Base-by-base conservation (phyloP, 176 grass and related monocot species). In the Eragrostis nindensis region DNA sequence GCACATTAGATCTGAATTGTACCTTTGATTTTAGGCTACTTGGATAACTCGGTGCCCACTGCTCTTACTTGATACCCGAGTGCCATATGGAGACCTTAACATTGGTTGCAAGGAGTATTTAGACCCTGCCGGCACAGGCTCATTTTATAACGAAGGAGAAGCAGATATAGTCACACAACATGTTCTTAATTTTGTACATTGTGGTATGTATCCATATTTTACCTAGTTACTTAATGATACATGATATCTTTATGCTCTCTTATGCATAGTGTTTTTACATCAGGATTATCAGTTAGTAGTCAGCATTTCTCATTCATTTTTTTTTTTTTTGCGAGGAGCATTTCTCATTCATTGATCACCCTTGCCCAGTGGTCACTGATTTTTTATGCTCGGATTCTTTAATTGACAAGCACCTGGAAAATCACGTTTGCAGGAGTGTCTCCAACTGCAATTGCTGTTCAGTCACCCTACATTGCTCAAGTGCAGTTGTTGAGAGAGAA, bases 401-500 rank as follows among this genome's bases (percentile, higher is more conserved):
- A 89, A 81, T 73, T 86, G 47, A 89, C 41, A 22, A 41, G 66
- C 17, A 65, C 29, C 42, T 49, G 1, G 62, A 72, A 74, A 80
- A 87, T 70, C 52, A 47, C 75, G 53, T 62, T 55, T 86, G 49
- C 88, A 95, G 95, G 95, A 75, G 92, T 98, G 10, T 86, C 77
- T 83, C 84, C 95, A 17, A 79, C 68, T 45, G 88, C 56, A 64
- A 91, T 98, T 75, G 95, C 45, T 9, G 90, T 98, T 73, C 95
- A 98, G 76, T 95, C 95, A 2, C 95, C 95, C 12, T 95, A 98
- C 68, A 95, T 98, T 86, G 95, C 95, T 78, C 95, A 98, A 81
- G 95, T 98, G 56, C 95, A 98, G 21, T 83, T 98, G 62, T 73
- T 95, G 67, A 98, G 95, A 60, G 86, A 93, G 64, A 98, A 80